These are phyloP conservation scores for Helicocarpus griseus DNA, from an alignment of 2,329 filamentous ascomycete genomes.

Conservation along the genomic window DNA sequence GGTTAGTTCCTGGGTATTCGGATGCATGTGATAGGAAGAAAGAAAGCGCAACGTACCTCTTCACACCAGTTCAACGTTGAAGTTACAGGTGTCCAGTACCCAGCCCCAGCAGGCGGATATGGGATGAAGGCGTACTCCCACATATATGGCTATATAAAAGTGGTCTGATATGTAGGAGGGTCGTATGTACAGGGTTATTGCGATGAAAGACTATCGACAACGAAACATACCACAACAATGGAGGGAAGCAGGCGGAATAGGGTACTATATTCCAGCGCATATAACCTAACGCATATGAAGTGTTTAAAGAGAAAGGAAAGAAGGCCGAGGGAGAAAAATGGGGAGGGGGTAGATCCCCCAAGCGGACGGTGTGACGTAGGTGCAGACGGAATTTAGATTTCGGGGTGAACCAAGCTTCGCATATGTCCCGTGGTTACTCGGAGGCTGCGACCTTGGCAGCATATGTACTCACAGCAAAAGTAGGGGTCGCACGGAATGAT, in stretches of 20 bases:
- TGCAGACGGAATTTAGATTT: too few relatives aligned
- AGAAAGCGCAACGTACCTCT: conserved; percentile 43
- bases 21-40: not conserved
- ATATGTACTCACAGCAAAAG: too few relatives aligned
- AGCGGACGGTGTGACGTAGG: too few relatives aligned
- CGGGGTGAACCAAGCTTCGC: too few relatives aligned
- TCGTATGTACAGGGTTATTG: not conserved
- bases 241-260: not conserved
- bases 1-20: not conserved
- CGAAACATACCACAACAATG: not conserved
- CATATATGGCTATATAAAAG: not conserved
- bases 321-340: not conserved
- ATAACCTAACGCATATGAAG: not conserved
- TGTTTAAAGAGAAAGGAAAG: not conserved
- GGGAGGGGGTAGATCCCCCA: too few relatives aligned
- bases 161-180: not conserved
- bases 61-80: conserved; percentile 72
- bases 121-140: conserved; percentile 12
- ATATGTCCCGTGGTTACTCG: too few relatives aligned
- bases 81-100: conserved; percentile 61
- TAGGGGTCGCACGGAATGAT: too few relatives aligned
- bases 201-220: not conserved
- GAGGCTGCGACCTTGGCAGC: too few relatives aligned
- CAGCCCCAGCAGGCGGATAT: conserved; percentile 40
- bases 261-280: not conserved